phyloP scores from a whole-genome alignment of 805 yeast genomes.

The Novakomyces olei region DNA sequence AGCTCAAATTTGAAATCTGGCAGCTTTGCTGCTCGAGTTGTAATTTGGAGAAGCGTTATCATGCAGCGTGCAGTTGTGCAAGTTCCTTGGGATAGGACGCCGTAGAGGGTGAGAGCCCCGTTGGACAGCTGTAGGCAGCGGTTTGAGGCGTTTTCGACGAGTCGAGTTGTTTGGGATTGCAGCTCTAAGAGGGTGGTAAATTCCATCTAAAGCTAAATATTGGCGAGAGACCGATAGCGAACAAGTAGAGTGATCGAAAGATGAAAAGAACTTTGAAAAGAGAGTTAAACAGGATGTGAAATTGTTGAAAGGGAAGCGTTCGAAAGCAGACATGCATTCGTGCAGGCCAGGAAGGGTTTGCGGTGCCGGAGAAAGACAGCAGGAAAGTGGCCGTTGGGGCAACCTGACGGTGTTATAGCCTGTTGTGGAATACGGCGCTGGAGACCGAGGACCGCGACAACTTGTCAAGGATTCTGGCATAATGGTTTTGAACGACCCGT shows the following conservation, averaged over 20 bases:
- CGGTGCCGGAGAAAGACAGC: conserved; percentile 17
- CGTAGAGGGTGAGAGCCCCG: conserved; percentile 25
- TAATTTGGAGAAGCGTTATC: conserved; percentile 20
- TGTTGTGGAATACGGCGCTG: conserved; percentile 4
- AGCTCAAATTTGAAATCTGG: conserved; percentile 25
- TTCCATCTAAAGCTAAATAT: conserved; percentile 25
- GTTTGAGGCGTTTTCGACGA: conserved; percentile 17
- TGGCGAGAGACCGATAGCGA: conserved; percentile 28
- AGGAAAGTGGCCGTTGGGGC: conserved; percentile 17
- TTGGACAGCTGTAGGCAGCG: conserved; percentile 15
- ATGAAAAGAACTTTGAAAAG: conserved; percentile 25
- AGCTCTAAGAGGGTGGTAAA: conserved; percentile 21
- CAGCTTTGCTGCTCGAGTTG: conserved; percentile 18
- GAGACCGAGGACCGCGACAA: conserved; percentile 18
- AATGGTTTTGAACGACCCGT: conserved; percentile 18
- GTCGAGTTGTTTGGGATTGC: conserved; percentile 23
- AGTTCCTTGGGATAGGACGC: conserved; percentile 22
- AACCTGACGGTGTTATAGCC: conserved; percentile 12
- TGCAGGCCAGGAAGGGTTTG: conserved; percentile 19
- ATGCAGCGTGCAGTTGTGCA: conserved; percentile 16
- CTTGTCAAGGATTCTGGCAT: conserved; percentile 19
- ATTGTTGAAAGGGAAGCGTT: conserved; percentile 25
- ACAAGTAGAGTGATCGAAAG: conserved; percentile 27
- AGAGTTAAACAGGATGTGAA: conserved; percentile 26
- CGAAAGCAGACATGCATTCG: conserved; percentile 20